A percentile compares a stretch with the other conserved stretches of the same genome.
phyloP scores from a whole-genome alignment of 148 eudicot species.

The Euryodendron excelsum region DNA sequence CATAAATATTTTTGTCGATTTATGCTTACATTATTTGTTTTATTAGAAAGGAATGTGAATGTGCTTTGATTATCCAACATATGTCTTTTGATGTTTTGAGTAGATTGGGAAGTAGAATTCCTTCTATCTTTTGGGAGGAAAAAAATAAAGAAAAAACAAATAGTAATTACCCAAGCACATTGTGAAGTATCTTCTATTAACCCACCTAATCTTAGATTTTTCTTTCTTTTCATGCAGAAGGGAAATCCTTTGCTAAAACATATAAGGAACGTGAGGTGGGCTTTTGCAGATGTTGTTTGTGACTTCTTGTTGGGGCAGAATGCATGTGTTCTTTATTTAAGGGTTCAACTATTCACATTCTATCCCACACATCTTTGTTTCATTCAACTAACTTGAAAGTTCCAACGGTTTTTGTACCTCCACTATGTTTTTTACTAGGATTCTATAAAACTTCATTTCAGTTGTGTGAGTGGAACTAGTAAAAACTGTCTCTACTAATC shows the following conservation, averaged over 20 bases:
- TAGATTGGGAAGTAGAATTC: too few species aligned
- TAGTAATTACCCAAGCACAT: neutral
- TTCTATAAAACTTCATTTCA: neutral
- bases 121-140: neutral
- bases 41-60: too few species aligned
- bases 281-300: constrained; percentile 71
- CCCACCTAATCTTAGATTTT: neutral
- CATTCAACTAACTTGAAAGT: neutral
- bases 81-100: too few species aligned
- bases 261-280: constrained; percentile 93
- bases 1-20: too few species aligned
- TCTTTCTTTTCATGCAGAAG: constrained; percentile 56
- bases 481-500: neutral
- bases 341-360: constrained; percentile 39
- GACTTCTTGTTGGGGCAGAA: constrained; percentile 78
- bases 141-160: too few species aligned
- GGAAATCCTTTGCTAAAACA: constrained; percentile 93
- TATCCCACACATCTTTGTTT: neutral
- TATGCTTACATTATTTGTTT: too few species aligned
- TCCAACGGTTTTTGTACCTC: neutral
- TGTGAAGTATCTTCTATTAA: neutral
- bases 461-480: neutral
- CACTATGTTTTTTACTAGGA: neutral
- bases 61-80: too few species aligned
- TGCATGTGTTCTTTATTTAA: constrained; percentile 84